Evolutionary conservation across 768 basidiomycete species (phyloP).

Genomic region (Boletus rex-veris): DNA sequence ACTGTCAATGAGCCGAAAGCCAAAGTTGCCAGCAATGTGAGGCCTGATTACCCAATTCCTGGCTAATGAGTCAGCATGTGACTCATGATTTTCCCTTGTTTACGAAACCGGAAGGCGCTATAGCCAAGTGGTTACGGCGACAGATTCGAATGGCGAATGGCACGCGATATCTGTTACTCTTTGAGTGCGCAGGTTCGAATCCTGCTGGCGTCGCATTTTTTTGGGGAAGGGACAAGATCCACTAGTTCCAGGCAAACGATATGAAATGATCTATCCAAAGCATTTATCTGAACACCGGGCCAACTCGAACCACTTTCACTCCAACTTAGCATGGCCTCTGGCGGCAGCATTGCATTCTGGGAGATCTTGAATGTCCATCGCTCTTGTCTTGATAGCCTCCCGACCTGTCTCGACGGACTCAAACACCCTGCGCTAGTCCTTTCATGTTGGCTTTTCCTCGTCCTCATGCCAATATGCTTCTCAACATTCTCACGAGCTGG

Average conservation of each 20-base stretch:
- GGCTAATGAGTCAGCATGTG: no score
- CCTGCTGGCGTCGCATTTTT: slow-evolving; percentile 38
- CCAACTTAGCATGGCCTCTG: slow-evolving; percentile 4
- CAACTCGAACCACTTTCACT: not conserved
- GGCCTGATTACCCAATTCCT: no score
- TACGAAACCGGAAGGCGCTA: slow-evolving; percentile 37
- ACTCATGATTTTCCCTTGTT: no score
- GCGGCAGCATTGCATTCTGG: slow-evolving; percentile 1
- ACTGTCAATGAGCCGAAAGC: no score
- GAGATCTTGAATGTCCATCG: not conserved
- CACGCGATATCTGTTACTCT: slow-evolving; percentile 35
- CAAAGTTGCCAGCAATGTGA: no score
- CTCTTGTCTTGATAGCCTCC: not conserved
- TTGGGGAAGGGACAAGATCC: no score
- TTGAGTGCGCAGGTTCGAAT: slow-evolving; percentile 41
- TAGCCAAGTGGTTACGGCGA: slow-evolving; percentile 80
- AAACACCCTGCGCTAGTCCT: not conserved
- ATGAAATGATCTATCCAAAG: no score
- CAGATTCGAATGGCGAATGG: slow-evolving; percentile 59
- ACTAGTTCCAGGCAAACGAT: no score
- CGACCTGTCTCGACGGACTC: not conserved
- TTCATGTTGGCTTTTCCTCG: slow-evolving; percentile 8
- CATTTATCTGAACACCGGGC: no score
- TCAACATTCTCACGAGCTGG: slow-evolving; percentile 7
- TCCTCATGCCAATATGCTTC: slow-evolving; percentile 5